Percentiles rank a stretch among this genome's conserved stretches.
Evolutionary conservation across 129 eudicot genomes (phyloP).

Genomic region (Tagetes erecta): DNA sequence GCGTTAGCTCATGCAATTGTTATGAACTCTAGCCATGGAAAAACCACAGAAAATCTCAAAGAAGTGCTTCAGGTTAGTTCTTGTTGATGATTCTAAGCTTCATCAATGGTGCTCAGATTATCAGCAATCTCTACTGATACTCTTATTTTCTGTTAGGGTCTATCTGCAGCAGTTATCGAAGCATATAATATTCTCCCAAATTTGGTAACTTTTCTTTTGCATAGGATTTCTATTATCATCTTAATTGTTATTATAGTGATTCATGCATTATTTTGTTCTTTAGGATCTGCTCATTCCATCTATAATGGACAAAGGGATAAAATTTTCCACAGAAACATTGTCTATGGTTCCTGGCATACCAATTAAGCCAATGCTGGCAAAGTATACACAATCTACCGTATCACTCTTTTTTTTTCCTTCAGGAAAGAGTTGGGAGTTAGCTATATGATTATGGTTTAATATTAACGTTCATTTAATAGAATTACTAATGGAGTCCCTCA

Average conservation of each 20-base stretch:
- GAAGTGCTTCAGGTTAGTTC: conserved; percentile 71
- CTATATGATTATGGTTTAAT: background rate
- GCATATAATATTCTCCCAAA: conserved; percentile 87
- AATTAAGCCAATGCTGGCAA: conserved; percentile 98
- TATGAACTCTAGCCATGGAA: conserved; percentile 43
- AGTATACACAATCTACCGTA: conserved; percentile 45
- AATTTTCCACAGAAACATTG: conserved; percentile 64
- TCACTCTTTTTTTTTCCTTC: background rate
- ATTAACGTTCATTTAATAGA: conserved; percentile 35
- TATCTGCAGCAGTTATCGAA: conserved; percentile 74
- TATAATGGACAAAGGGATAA: conserved; percentile 75
- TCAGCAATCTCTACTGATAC: conserved; percentile 15
- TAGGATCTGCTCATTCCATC: conserved; percentile 88
- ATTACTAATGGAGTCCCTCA: conserved; percentile 79
- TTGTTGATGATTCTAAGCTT: background rate
- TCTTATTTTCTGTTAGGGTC: conserved; percentile 48
- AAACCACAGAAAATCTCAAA: conserved; percentile 46
- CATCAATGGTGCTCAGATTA: background rate
- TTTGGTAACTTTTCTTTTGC: conserved; percentile 53
- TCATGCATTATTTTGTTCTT: conserved; percentile 17
- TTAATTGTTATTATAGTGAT: background rate
- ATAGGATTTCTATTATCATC: background rate
- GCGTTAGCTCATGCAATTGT: conserved; percentile 95
- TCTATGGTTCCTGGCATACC: conserved; percentile 95
- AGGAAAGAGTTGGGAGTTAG: conserved; percentile 8